Evolutionary conservation across 108 stramenopile genomes (phyloP).

Genomic region (Asterionellopsis glacialis): DNA sequence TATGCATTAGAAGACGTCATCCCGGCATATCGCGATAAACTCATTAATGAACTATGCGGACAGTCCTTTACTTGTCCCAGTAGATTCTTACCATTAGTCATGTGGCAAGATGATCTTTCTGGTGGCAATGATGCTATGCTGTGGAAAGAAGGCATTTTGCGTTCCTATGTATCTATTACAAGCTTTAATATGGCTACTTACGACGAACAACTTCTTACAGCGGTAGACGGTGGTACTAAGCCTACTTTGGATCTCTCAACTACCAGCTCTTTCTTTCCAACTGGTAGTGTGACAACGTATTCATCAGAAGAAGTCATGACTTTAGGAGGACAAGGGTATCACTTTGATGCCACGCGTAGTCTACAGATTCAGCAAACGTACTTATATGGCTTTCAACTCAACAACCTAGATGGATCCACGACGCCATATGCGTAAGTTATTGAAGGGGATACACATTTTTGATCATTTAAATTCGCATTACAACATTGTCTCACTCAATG

Average conservation of each 20-base stretch:
- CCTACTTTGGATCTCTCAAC: constrained; percentile 2
- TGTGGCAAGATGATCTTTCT: too few relatives aligned
- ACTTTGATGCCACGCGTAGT: background rate
- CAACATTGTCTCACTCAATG: too few relatives aligned
- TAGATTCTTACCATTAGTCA: too few relatives aligned
- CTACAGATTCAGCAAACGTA: background rate
- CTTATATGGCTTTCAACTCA: background rate
- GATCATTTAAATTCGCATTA: too few relatives aligned
- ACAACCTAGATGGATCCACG: background rate
- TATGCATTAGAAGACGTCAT: background rate
- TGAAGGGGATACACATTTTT: too few relatives aligned
- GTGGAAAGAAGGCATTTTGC: background rate
- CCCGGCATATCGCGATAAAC: too few relatives aligned
- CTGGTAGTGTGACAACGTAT: background rate
- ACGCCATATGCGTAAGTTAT: background rate
- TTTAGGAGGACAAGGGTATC: background rate
- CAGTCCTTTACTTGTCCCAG: too few relatives aligned
- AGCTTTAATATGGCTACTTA: background rate
- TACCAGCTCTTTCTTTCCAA: background rate
- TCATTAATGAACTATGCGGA: too few relatives aligned
- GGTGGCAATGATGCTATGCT: background rate
- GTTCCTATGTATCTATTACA: background rate
- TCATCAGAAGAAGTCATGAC: background rate
- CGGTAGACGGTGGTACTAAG: background rate
- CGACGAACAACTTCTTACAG: background rate